A percentile compares a stretch with the other conserved stretches of the same genome.
phyloP scores from a whole-genome alignment of 768 basidiomycete species.

The Hygrocybe coccinea region DNA sequence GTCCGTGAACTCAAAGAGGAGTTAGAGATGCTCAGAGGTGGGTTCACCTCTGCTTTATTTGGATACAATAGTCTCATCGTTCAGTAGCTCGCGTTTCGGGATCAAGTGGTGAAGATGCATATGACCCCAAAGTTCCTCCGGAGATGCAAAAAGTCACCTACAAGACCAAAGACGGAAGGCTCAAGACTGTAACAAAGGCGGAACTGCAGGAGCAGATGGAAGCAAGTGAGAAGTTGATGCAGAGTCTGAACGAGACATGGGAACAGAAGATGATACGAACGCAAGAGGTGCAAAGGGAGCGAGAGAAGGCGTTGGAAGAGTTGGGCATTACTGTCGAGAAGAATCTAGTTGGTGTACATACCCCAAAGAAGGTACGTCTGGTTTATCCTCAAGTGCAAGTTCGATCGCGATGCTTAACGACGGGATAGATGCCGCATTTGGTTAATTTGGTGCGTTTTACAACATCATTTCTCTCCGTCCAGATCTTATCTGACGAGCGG shows the following conservation, averaged over 20 bases:
- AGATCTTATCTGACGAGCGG: neutral
- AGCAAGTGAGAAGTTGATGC: slow-evolving; percentile 86
- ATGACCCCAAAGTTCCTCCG: slow-evolving; percentile 84
- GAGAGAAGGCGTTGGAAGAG: slow-evolving; percentile 96
- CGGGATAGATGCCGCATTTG: slow-evolving; percentile 78
- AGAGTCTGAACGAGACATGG: slow-evolving; percentile 81
- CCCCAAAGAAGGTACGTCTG: slow-evolving; percentile 84
- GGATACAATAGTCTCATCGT: slow-evolving; percentile 10
- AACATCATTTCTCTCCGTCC: slow-evolving; percentile 6
- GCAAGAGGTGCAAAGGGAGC: slow-evolving; percentile 91
- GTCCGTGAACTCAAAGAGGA: slow-evolving; percentile 99
- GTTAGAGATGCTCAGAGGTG: slow-evolving; percentile 84
- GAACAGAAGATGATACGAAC: slow-evolving; percentile 89
- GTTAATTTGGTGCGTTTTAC: slow-evolving; percentile 75
- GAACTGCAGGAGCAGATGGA: slow-evolving; percentile 97
- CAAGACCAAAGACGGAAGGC: slow-evolving; percentile 84
- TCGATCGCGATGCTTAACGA: neutral
- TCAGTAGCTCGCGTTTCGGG: slow-evolving; percentile 69
- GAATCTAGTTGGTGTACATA: slow-evolving; percentile 93
- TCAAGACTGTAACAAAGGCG: slow-evolving; percentile 95
- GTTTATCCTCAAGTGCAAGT: slow-evolving; percentile 1
- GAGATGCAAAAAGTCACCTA: slow-evolving; percentile 95
- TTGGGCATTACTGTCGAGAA: slow-evolving; percentile 97
- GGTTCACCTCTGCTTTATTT: slow-evolving; percentile 20
- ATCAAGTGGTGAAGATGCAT: slow-evolving; percentile 65